Percentiles rank a stretch among this genome's conserved stretches.
These are phyloP conservation scores for Ceratobasidium sp. DNA, from an alignment of 1,284 basidiomycete genomes.

Conservation along the genomic window DNA sequence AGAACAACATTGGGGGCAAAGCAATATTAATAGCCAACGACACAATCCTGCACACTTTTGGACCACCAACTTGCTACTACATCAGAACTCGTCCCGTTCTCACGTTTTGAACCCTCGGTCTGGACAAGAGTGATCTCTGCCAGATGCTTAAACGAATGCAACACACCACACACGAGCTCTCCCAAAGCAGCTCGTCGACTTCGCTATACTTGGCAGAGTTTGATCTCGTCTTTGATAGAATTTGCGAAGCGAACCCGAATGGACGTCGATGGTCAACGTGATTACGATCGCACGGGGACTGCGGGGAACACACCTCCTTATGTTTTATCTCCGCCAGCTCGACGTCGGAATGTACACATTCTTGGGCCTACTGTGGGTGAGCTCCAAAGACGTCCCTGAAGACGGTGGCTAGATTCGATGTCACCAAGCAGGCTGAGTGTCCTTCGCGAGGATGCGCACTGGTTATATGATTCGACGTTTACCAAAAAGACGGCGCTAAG, in stretches of 20 bases:
- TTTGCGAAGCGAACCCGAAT: slow-evolving; percentile 23
- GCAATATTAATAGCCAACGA: slow-evolving; percentile 29
- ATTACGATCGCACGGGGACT: too few species aligned
- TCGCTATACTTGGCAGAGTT: slow-evolving; percentile 32
- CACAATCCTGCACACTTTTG: slow-evolving; percentile 13
- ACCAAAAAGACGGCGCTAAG: neutral
- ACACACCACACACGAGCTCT: slow-evolving; percentile 29
- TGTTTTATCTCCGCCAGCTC: too few species aligned
- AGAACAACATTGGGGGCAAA: slow-evolving; percentile 32
- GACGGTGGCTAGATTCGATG: slow-evolving; percentile 12
- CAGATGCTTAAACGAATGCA: slow-evolving; percentile 31
- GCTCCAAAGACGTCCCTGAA: slow-evolving; percentile 23
- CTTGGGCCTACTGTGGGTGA: slow-evolving; percentile 4
- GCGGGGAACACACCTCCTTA: slow-evolving; percentile 4
- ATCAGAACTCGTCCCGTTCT: neutral
- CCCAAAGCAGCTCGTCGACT: slow-evolving; percentile 32
- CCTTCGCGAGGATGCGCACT: slow-evolving; percentile 19
- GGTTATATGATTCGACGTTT: neutral
- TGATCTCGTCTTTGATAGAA: slow-evolving; percentile 39
- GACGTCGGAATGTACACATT: neutral
- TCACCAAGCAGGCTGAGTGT: slow-evolving; percentile 35
- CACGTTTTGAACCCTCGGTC: slow-evolving; percentile 20
- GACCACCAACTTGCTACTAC: neutral
- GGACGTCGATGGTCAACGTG: neutral
- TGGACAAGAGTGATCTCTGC: slow-evolving; percentile 6